Base-by-base conservation (phyloP, 805 yeast genomes). In the Candida adriatica region DNA sequence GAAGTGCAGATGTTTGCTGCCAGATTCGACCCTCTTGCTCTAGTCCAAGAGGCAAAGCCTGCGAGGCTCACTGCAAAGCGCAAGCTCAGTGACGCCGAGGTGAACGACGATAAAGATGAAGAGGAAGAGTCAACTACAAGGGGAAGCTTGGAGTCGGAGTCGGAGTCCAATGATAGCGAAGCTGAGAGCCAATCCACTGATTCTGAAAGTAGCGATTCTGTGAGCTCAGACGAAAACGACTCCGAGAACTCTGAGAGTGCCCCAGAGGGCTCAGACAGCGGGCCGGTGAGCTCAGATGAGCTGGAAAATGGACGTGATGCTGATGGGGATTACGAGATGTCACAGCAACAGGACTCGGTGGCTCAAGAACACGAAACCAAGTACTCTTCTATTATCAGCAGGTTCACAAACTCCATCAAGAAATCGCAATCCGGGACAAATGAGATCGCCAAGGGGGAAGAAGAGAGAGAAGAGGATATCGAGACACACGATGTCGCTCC, bases 401-500 rank as follows among this genome's bases (percentile, higher is more conserved):
- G 81, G 47, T 79, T 78, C 53, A 61, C 62, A 26, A 62, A 64
- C 39, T 55, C 71, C 2, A 52, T 68, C 7, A 43, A 46, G 8
- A 45, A 39, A 30, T 38, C 34, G 13, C 27, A 30, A 8, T 37
- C 36, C 4, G 43, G 29, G 8, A n/a, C 18, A 6, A 33, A 8
- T 40, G 33, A 22, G 3, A 51, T 46, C 6, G 45, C 36, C 1
- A 44, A 37, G 3, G 52, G 47, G 9, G 51, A 42, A 8, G 8
- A 8, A 8, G 48, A 42, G 7, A 51, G 35, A 6, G 51, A 44
- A 5, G 56, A 52, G n/a, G 49, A 40, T 4, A 38, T 39, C 2
- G 62, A 56, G 17, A 37, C 41, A 14, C 67, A 59, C 46, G 66
- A 59, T 27, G 54, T 90, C 24, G 77, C 70, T 6, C 94, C 95